A percentile compares a stretch with the other conserved stretches of the same genome.
These are phyloP conservation scores for Pulveroboletus sp. DNA, from an alignment of 768 basidiomycete species.

Conservation along the genomic window DNA sequence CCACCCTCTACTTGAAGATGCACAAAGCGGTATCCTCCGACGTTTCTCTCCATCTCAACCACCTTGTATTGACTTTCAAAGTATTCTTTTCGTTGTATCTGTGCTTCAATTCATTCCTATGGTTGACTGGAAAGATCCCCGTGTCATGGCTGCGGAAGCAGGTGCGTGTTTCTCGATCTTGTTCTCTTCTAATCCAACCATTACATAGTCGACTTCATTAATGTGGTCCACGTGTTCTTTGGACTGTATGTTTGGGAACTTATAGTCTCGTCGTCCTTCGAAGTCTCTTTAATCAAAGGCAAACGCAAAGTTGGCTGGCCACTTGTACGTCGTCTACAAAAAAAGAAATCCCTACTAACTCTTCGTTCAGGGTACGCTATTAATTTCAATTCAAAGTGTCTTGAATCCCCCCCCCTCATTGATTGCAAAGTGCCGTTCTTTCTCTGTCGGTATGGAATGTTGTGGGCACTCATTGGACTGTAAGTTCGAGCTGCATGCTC, in stretches of 20 bases:
- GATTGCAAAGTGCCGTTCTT: conserved; percentile 55
- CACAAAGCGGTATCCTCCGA: conserved; percentile 3
- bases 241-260: conserved; percentile 72
- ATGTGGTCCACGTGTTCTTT: conserved; percentile 60
- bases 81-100: conserved; percentile 9
- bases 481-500: conserved; percentile 25
- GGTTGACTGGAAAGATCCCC: conserved; percentile 26
- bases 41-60: conserved; percentile 4
- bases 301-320: conserved; percentile 66
- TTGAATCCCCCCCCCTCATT: conserved; percentile 3
- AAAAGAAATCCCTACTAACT: conserved; percentile 6
- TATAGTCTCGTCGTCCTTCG: conserved; percentile 60
- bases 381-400: not conserved
- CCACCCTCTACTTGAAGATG: conserved; percentile 1
- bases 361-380: conserved; percentile 13
- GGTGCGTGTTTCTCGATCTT: conserved; percentile 12
- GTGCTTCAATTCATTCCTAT: conserved; percentile 17
- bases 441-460: conserved; percentile 67
- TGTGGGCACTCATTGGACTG: conserved; percentile 65
- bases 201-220: conserved; percentile 51
- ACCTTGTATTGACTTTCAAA: conserved; percentile 6
- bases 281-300: conserved; percentile 60
- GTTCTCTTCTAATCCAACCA: conserved; percentile 1
- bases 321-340: conserved; percentile 44
- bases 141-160: conserved; percentile 20